These are phyloP conservation scores for Ophiocordyceps polyrhachis-furcata DNA, from an alignment of 2,329 filamentous ascomycete species.

Conservation along the genomic window DNA sequence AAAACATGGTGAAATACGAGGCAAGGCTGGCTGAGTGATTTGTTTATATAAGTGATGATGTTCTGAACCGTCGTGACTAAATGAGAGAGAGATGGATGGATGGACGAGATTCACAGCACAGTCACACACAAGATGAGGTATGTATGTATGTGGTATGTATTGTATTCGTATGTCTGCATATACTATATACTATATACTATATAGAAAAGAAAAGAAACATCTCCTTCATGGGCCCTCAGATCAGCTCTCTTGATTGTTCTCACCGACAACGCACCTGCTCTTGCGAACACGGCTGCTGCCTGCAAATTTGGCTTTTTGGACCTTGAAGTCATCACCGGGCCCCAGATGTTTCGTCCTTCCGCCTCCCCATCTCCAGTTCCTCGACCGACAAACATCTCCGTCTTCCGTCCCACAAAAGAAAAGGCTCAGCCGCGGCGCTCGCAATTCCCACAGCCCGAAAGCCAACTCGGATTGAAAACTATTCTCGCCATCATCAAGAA, in stretches of 20 bases:
- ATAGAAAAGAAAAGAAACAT: too few relatives aligned
- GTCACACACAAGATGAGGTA: too few relatives aligned
- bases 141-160: too few relatives aligned
- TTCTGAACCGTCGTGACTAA: too few relatives aligned
- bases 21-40: too few relatives aligned
- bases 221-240: constrained; percentile 26
- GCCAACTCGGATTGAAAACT: constrained; percentile 37
- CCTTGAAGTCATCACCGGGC: constrained; percentile 29
- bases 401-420: too few relatives aligned
- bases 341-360: not conserved
- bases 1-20: not conserved
- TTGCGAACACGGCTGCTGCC: constrained; percentile 18
- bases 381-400: not conserved
- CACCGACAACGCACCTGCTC: constrained; percentile 24
- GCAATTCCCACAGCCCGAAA: constrained; percentile 9
- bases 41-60: too few relatives aligned
- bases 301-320: constrained; percentile 42
- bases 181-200: too few relatives aligned
- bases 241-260: constrained; percentile 39
- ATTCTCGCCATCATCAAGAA: constrained; percentile 9
- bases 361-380: constrained; percentile 1
- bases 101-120: too few relatives aligned
- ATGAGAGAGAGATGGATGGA: too few relatives aligned
- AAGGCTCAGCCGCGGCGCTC: too few relatives aligned
- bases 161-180: too few relatives aligned